Conservation (phyloP, 2,329 filamentous ascomycete genomes). For the Colletotrichum tofieldiae region DNA sequence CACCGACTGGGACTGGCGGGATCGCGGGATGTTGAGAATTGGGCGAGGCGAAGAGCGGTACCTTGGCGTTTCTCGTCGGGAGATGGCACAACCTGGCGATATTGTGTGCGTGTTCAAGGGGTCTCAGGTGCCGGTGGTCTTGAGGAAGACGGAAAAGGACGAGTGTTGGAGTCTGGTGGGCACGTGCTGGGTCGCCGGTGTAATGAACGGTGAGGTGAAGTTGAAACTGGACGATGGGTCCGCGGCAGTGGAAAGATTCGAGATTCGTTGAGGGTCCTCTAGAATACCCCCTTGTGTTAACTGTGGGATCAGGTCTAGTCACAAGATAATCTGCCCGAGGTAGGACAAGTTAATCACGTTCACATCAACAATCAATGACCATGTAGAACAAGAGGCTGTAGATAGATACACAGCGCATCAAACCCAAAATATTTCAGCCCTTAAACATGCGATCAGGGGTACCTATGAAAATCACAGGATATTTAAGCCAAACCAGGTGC, state of each 20-base stretch:
- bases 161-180: not conserved
- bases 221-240: not conserved
- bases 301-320: not conserved
- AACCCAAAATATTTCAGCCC: no score
- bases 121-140: not conserved
- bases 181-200: not conserved
- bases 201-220: not conserved
- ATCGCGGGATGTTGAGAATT: not conserved
- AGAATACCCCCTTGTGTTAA: not conserved
- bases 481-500: no score
- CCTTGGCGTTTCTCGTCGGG: not conserved
- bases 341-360: not conserved
- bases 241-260: not conserved
- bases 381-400: no score
- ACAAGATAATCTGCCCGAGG: not conserved
- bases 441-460: no score
- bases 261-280: not conserved
- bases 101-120: not conserved
- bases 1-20: not conserved
- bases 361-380: no score
- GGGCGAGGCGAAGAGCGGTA: not conserved
- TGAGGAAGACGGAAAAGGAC: not conserved
- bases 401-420: no score
- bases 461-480: no score
- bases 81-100: not conserved